Evolutionary conservation across 495 filamentous ascomycete species (phyloP).

Genomic region (Hyaloscypha hepaticicola): DNA sequence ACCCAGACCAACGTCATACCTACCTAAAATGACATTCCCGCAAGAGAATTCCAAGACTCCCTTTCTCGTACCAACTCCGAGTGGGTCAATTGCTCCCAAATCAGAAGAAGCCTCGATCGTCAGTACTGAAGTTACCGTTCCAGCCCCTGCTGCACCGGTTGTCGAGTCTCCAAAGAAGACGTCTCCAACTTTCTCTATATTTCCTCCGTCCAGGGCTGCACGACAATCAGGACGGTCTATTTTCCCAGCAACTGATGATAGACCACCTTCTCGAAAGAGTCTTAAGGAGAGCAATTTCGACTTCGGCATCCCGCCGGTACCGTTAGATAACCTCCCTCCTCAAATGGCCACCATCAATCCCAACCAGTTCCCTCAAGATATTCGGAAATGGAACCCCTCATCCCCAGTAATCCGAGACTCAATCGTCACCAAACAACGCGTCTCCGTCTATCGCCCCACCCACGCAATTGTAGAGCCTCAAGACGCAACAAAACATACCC

Average conservation of each 20-base stretch:
- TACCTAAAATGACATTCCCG: constrained; percentile 22
- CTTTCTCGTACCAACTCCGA: constrained; percentile 6
- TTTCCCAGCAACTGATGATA: constrained; percentile 9
- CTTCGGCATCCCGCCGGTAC: background rate
- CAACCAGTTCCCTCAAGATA: constrained; percentile 18
- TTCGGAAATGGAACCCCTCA: constrained; percentile 6
- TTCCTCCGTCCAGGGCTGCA: constrained; percentile 6
- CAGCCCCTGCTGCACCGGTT: background rate
- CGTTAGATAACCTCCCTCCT: constrained; percentile 12
- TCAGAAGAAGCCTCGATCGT: constrained; percentile 21
- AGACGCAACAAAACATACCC: background rate
- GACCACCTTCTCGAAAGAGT: background rate
- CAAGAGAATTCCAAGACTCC: constrained; percentile 7
- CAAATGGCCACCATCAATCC: background rate
- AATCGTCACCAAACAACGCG: constrained; percentile 18
- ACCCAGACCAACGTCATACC: constrained; percentile 16
- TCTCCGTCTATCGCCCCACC: constrained; percentile 18
- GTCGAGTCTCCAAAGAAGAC: constrained; percentile 1
- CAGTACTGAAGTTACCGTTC: constrained; percentile 5
- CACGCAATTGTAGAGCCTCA: background rate
- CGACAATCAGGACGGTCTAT: constrained; percentile 16
- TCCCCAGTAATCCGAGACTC: constrained; percentile 26
- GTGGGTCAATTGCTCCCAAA: background rate
- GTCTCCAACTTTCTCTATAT: background rate
- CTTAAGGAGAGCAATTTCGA: background rate